Base-by-base conservation (phyloP, 352 stramenopile species). In the Chloridella minuta region DNA sequence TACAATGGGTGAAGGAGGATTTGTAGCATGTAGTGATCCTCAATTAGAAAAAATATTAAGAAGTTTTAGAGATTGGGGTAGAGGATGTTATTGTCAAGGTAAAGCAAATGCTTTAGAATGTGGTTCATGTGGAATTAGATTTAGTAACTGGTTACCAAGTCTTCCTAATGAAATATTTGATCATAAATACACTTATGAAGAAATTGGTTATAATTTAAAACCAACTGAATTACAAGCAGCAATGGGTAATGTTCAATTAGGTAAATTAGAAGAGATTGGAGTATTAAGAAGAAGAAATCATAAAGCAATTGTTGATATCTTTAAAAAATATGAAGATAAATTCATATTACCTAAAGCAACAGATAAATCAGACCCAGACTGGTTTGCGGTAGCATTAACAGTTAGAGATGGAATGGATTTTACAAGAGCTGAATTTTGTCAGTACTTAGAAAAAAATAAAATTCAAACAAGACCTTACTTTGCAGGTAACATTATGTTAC, bases 131-230 rank as follows among this genome's bases (percentile, higher is more conserved):
- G 51, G 51, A 25, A 83, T 25, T 25, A 22, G 51, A 83, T 83
- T 83, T 83, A 83, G n/a, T 25, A 22, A 83, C n/a, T 24, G 23
- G 23, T 83, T 83, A 25, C n/a, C n/a, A 25, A 24, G 23, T 83
- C 51, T 83, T 83, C 51, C 51, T 22, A 22, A 83, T 83, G 51
- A 24, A 83, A 30, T 30, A 30, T 83, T 25, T 83, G 51, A 83
- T 83, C 51, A 83, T 83, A 83, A 83, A 83, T 83, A 83, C 51
- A 83, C 51, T 83, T 83, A 83, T 83, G n/a, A 22, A 83, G n/a
- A 24, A 22, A 22, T 25, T 22, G 51, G 51, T 83, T 83, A 25
- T 83, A 83, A 83, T 83, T 83, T 83, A 83, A 83, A 83, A 24
- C n/a, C 23, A 22, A 83, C 51, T 24, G 51, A 83, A 25, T 25